Conservation (phyloP, 129 eudicot genomes). For the Helichrysum umbraculigerum region DNA sequence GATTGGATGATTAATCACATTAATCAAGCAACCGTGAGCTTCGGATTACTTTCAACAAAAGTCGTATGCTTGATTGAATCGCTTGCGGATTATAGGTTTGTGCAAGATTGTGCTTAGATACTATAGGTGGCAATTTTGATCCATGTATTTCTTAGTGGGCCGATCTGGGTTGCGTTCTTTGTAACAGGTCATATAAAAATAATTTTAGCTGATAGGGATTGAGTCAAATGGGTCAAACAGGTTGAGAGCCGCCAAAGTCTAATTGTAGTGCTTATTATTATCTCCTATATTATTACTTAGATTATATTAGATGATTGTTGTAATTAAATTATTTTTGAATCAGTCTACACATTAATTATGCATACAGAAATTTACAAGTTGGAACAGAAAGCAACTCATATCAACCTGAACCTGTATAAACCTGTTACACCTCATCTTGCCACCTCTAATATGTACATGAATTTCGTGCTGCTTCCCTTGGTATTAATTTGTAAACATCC, state of each 20-base stretch:
- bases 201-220: neutral
- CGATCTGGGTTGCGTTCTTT: neutral
- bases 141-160: neutral
- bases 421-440: neutral
- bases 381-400: neutral
- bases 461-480: neutral
- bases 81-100: constrained; percentile 75
- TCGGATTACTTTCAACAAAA: constrained; percentile 60
- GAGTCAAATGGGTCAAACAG: neutral
- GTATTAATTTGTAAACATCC: neutral
- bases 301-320: neutral
- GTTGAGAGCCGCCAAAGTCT: neutral
- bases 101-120: neutral
- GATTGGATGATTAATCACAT: constrained; percentile 39
- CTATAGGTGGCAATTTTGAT: neutral
- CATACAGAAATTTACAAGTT: neutral
- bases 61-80: constrained; percentile 67
- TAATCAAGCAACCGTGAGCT: constrained; percentile 33
- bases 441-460: neutral
- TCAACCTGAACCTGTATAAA: neutral
- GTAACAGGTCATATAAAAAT: neutral
- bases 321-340: neutral
- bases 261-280: neutral
- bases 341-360: neutral
- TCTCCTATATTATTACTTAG: neutral